Conservation (phyloP, 116 monocot genomes). For the Papilionanthe hybrid region DNA sequence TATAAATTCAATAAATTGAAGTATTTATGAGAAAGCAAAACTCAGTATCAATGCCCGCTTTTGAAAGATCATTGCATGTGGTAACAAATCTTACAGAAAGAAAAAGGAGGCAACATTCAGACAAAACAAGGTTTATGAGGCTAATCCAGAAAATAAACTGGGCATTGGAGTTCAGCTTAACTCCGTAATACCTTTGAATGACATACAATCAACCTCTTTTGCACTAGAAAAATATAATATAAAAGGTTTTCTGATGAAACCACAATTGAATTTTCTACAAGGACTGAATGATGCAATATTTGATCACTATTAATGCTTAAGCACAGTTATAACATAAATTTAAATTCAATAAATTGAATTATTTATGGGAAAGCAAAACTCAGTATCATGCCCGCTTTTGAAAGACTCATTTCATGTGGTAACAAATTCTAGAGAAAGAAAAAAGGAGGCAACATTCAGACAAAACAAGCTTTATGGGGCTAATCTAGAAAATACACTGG, state of each 20-base stretch:
- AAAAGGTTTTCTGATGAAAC: no score
- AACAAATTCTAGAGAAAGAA: neutral
- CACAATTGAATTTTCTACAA: no score
- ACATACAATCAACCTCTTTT: neutral
- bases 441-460: neutral
- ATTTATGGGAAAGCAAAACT: no score
- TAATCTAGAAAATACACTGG: neutral
- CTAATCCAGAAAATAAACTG: neutral
- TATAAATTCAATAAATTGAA: neutral
- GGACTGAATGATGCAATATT: neutral
- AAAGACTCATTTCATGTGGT: neutral
- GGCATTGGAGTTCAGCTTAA: neutral
- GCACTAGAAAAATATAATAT: neutral
- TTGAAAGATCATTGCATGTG: neutral
- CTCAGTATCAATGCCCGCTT: no score
- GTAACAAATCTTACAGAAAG: neutral
- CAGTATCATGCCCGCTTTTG: no score
- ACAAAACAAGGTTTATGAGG: neutral
- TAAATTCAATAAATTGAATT: neutral
- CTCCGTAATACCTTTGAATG: neutral
- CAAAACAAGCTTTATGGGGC: neutral
- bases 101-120: neutral
- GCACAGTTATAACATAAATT: neutral
- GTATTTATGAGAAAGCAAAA: no score
- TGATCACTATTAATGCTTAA: neutral